Base-by-base conservation (phyloP, 106 monocot genomes). In the Apostasia shenzhenica region DNA sequence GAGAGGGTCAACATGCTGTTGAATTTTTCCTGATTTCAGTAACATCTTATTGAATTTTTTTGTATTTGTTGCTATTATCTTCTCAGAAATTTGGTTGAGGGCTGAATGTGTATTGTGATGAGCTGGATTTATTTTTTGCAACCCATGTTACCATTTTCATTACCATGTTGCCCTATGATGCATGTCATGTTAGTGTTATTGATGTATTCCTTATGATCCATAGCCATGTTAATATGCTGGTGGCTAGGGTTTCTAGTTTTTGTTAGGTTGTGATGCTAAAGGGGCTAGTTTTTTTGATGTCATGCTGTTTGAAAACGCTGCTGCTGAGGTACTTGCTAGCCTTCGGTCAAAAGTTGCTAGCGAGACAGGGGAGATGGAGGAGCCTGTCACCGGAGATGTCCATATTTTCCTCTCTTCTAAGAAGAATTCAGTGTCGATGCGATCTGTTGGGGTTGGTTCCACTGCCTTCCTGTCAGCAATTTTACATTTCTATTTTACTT, bases 281-380 rank as follows among this genome's bases (percentile, higher is more conserved):
- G 39, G 58, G 12, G 8, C 50, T 8, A 12, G 7, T 41, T 51
- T 48, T 48, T 75, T 58, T 69, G 2, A 48, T 11, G 40, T 8
- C 63, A 8, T 53, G 14, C 44, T 92, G 97, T 90, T 97, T 57
- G 97, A 97, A 70, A 84, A 78, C 26, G 97, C 97, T 6, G 97
- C 97, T 7, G 70, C 89, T 4, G 89, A 97, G 83, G 89, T 97
- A n/a, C 81, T 97, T 2, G 92, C 83, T 6, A 89, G 97, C 54
- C 54, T 97, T 48, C 76, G 86, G 53, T 92, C 97, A 1, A 97
- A 97, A 71, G 85, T 97, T 26, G 89, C 86, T 0, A 77, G 89
- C 13, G 97, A 97, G 68, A 81, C 85, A 2, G 97, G 97, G 45
- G 89, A 89, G 70, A 92, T 97, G 92, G 92, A 97, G 75, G 97